Percentiles rank a stretch among this genome's conserved stretches.
Evolutionary conservation across 768 basidiomycete genomes (phyloP).

Genomic region (Amanita fuliginea): DNA sequence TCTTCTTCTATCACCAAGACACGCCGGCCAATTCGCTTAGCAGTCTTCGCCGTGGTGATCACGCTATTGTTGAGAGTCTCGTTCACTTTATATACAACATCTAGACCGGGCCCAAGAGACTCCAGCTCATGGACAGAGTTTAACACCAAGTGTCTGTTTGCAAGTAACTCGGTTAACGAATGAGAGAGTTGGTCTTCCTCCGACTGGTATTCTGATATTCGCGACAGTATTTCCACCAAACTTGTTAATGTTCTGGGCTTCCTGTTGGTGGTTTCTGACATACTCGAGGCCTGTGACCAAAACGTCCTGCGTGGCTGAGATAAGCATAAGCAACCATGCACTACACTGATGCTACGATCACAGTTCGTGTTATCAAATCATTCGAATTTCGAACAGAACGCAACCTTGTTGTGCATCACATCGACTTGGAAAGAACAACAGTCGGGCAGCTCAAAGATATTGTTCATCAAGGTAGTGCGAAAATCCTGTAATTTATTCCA

Average conservation of each 20-base stretch:
- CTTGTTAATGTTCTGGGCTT: slow-evolving; percentile 39
- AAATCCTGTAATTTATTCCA: neutral
- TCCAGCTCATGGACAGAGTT: slow-evolving; percentile 52
- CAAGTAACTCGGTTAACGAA: slow-evolving; percentile 60
- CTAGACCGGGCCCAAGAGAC: slow-evolving; percentile 47
- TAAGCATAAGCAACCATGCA: too few species aligned
- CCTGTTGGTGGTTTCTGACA: neutral
- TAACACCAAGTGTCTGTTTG: slow-evolving; percentile 55
- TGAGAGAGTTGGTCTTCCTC: slow-evolving; percentile 1
- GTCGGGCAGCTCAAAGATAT: slow-evolving; percentile 69
- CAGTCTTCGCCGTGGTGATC: slow-evolving; percentile 63
- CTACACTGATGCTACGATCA: slow-evolving; percentile 73
- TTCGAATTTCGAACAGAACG: slow-evolving; percentile 89
- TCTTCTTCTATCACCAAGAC: slow-evolving; percentile 88
- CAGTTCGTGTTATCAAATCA: slow-evolving; percentile 89
- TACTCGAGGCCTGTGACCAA: neutral
- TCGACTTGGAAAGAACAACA: slow-evolving; percentile 74
- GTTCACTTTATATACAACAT: slow-evolving; percentile 52
- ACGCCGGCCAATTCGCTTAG: slow-evolving; percentile 83
- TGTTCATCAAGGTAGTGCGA: slow-evolving; percentile 46
- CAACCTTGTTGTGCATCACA: slow-evolving; percentile 69
- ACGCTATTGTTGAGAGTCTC: slow-evolving; percentile 44
- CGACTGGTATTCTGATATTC: slow-evolving; percentile 62
- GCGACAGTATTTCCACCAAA: slow-evolving; percentile 62
- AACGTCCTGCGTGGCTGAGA: too few species aligned